Conservation (phyloP, 2,329 filamentous ascomycete species). For the Xylaria sp. region DNA sequence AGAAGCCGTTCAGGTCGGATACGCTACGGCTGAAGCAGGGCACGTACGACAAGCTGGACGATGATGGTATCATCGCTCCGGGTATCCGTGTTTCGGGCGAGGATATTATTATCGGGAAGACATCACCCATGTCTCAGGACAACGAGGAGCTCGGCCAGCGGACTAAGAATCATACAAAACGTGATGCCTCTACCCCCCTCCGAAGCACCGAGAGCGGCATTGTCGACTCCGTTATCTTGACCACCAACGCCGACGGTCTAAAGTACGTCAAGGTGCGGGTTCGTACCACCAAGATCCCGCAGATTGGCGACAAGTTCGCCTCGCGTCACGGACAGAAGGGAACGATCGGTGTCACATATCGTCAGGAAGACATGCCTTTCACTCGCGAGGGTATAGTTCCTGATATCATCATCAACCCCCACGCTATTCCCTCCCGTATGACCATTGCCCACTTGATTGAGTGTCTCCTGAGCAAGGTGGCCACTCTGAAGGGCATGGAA, state of each 20-base stretch:
- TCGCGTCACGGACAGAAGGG: conserved; percentile 99
- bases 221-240: conserved; percentile 88
- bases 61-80: conserved; percentile 91
- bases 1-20: conserved; percentile 87
- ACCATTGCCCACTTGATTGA: conserved; percentile 99
- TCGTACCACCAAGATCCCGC: conserved; percentile 94
- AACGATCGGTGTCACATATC: conserved; percentile 97
- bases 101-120: conserved; percentile 99
- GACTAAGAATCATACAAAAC: conserved; percentile 86
- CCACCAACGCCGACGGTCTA: conserved; percentile 91
- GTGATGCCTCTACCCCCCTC: conserved; percentile 93
- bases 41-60: conserved; percentile 96
- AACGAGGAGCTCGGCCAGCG: conserved; percentile 92
- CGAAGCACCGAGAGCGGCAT: conserved; percentile 97
- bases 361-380: conserved; percentile 99
- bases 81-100: conserved; percentile 95
- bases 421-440: conserved; percentile 99
- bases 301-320: conserved; percentile 99
- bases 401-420: conserved; percentile 98
- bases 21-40: conserved; percentile 92
- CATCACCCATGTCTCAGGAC: conserved; percentile 89
- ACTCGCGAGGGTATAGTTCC: conserved; percentile 87
- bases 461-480: conserved; percentile 95
- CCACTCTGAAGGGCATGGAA: conserved; percentile 89
- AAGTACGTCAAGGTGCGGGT: conserved; percentile 98